phyloP scores from a whole-genome alignment of 805 yeast genomes.

The Kurtzmaniella fragi region DNA sequence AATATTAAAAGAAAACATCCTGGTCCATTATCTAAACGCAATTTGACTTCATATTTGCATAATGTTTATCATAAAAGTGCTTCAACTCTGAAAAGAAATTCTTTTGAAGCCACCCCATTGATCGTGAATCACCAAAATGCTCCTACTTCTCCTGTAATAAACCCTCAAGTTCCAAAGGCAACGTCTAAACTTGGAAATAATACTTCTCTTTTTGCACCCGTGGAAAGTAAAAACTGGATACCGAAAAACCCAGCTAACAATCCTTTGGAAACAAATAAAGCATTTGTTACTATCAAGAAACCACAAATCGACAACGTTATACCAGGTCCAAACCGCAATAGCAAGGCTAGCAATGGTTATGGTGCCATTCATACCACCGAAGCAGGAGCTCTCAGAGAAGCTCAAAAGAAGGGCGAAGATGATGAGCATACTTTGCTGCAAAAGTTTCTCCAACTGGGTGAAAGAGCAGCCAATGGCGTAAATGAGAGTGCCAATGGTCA shows the following conservation, averaged over 20 bases:
- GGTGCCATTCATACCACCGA: slow-evolving; percentile 43
- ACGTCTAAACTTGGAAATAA: background rate
- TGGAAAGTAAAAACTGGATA: slow-evolving; percentile 25
- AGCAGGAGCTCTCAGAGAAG: slow-evolving; percentile 35
- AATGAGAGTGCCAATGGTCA: slow-evolving; percentile 5
- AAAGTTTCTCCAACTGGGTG: slow-evolving; percentile 17
- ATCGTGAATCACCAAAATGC: slow-evolving; percentile 1
- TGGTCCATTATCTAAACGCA: slow-evolving; percentile 68
- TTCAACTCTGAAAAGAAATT: slow-evolving; percentile 34
- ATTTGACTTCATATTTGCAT: slow-evolving; percentile 65
- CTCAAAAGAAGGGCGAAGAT: slow-evolving; percentile 7
- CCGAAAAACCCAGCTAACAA: slow-evolving; percentile 66
- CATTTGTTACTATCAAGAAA: slow-evolving; percentile 65
- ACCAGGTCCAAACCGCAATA: slow-evolving; percentile 15
- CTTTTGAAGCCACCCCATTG: slow-evolving; percentile 23
- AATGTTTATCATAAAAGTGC: slow-evolving; percentile 43
- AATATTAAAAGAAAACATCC: slow-evolving; percentile 76
- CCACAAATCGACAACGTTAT: slow-evolving; percentile 32
- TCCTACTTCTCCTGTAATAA: background rate
- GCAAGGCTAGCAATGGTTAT: slow-evolving; percentile 11
- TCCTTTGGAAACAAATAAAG: slow-evolving; percentile 60
- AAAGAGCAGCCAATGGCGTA: slow-evolving; percentile 17
- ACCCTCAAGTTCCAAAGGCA: background rate
- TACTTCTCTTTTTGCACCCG: background rate
- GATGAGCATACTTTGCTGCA: slow-evolving; percentile 10